Percentiles rank a stretch among this genome's conserved stretches.
These are phyloP conservation scores for Pichia sp. DNA, from an alignment of 1,139 yeast species.

Conservation along the genomic window DNA sequence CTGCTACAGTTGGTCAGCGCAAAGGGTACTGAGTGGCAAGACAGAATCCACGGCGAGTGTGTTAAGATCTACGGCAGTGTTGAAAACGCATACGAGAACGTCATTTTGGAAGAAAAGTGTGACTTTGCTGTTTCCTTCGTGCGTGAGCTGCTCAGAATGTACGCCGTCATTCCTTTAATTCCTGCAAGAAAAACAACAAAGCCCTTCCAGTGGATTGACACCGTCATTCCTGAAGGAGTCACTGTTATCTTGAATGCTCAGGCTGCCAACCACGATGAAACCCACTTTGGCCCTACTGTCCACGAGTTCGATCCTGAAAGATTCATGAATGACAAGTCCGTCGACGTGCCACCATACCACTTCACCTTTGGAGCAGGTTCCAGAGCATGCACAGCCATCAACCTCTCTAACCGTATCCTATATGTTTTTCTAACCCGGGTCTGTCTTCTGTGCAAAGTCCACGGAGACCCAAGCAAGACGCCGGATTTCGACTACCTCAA, in stretches of 20 bases:
- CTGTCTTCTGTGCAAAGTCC: slow-evolving; percentile 19
- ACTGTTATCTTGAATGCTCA: slow-evolving; percentile 56
- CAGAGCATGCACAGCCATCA: slow-evolving; percentile 25
- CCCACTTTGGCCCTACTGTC: slow-evolving; percentile 40
- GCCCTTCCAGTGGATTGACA: slow-evolving; percentile 37
- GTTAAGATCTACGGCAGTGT: slow-evolving; percentile 32
- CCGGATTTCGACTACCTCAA: slow-evolving; percentile 21
- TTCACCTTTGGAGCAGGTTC: slow-evolving; percentile 26
- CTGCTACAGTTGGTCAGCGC: slow-evolving; percentile 18
- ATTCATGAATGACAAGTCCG: slow-evolving; percentile 23
- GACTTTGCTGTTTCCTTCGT: slow-evolving; percentile 51
- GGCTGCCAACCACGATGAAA: slow-evolving; percentile 60
- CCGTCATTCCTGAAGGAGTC: slow-evolving; percentile 47
- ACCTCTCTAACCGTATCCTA: slow-evolving; percentile 20
- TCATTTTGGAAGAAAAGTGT: slow-evolving; percentile 37
- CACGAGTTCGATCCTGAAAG: slow-evolving; percentile 43
- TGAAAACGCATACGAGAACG: slow-evolving; percentile 45
- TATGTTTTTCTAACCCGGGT: slow-evolving; percentile 19
- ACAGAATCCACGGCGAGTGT: slow-evolving; percentile 36
- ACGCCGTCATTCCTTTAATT: slow-evolving; percentile 59
- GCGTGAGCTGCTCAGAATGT: slow-evolving; percentile 54
- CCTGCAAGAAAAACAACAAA: slow-evolving; percentile 55
- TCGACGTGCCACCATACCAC: slow-evolving; percentile 22
- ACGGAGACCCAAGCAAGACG: slow-evolving; percentile 2
- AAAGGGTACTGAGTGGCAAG: slow-evolving; percentile 22